Percentiles rank a stretch among this genome's conserved stretches.
These are phyloP conservation scores for Pseudognaphalium luteoalbum DNA, from an alignment of 129 eudicot species.

Conservation along the genomic window DNA sequence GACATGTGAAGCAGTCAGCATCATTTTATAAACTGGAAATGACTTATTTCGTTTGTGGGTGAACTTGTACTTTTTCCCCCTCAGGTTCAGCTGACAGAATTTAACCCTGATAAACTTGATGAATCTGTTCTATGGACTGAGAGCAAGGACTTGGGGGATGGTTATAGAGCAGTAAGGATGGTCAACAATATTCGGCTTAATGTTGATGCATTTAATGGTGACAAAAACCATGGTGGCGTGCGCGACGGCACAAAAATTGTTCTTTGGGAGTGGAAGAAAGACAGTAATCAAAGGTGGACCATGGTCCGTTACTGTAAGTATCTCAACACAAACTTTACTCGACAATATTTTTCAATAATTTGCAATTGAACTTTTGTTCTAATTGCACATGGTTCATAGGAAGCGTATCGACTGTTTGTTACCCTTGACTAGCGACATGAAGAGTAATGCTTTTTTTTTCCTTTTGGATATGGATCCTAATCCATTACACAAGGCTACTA, in stretches of 20 bases:
- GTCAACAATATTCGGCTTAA: slow-evolving; percentile 66
- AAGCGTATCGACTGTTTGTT: background rate
- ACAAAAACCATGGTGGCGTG: slow-evolving; percentile 73
- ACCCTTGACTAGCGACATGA: background rate
- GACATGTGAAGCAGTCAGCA: background rate
- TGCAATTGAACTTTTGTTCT: background rate
- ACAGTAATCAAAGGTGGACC: slow-evolving; percentile 85
- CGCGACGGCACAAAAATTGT: slow-evolving; percentile 71
- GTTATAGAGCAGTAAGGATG: slow-evolving; percentile 72
- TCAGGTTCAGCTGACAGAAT: slow-evolving; percentile 77
- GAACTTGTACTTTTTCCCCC: slow-evolving; percentile 23
- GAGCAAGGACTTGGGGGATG: slow-evolving; percentile 69
- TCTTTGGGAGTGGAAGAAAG: slow-evolving; percentile 76
- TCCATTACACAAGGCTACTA: no score
- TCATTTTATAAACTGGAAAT: background rate
- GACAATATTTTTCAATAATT: background rate
- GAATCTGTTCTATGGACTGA: slow-evolving; percentile 76
- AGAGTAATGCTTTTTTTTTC: background rate
- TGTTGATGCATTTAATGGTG: slow-evolving; percentile 75
- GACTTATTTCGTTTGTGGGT: background rate
- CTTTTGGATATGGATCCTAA: no score
- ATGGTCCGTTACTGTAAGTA: slow-evolving; percentile 65
- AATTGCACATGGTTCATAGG: background rate
- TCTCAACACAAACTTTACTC: slow-evolving; percentile 7
- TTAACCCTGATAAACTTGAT: slow-evolving; percentile 62